Evolutionary conservation across 768 basidiomycete species (phyloP).

Genomic region (Inosperma sp.): DNA sequence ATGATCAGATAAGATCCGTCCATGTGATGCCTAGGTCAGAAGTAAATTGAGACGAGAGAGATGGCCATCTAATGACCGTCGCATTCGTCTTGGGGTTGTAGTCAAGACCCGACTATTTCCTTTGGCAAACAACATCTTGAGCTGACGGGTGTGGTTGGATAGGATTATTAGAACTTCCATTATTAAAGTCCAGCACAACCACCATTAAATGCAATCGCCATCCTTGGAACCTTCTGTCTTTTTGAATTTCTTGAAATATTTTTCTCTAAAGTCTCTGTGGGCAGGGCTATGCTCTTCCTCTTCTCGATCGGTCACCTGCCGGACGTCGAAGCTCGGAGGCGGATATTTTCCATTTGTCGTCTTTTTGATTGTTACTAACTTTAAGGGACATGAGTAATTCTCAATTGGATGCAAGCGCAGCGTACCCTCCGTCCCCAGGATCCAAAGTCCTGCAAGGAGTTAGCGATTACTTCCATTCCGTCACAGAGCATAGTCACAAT

Average conservation of each 20-base stretch:
- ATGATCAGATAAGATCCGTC: too few species aligned
- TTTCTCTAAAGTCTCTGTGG: conserved; percentile 83
- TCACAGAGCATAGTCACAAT: conserved; percentile 71
- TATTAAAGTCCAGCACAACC: neutral
- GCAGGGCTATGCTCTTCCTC: conserved; percentile 56
- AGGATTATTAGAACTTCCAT: too few species aligned
- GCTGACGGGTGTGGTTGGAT: too few species aligned
- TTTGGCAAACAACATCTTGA: too few species aligned
- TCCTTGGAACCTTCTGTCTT: conserved; percentile 12
- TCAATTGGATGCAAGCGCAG: neutral
- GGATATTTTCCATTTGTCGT: conserved; percentile 39
- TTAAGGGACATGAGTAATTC: neutral
- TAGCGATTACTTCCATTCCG: conserved; percentile 85
- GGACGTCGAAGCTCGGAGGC: conserved; percentile 50
- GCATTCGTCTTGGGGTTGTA: too few species aligned
- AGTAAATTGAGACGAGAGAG: too few species aligned
- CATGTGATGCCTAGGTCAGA: too few species aligned
- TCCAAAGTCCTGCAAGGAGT: conserved; percentile 90
- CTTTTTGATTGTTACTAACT: conserved; percentile 93
- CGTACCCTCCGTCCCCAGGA: conserved; percentile 91
- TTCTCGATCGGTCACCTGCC: conserved; percentile 9
- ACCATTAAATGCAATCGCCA: neutral
- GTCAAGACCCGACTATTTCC: too few species aligned
- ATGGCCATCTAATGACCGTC: too few species aligned
- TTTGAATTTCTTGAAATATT: conserved; percentile 82